Base-by-base conservation (phyloP, 768 basidiomycete genomes). In the Leucocoprinus birnbaumii region DNA sequence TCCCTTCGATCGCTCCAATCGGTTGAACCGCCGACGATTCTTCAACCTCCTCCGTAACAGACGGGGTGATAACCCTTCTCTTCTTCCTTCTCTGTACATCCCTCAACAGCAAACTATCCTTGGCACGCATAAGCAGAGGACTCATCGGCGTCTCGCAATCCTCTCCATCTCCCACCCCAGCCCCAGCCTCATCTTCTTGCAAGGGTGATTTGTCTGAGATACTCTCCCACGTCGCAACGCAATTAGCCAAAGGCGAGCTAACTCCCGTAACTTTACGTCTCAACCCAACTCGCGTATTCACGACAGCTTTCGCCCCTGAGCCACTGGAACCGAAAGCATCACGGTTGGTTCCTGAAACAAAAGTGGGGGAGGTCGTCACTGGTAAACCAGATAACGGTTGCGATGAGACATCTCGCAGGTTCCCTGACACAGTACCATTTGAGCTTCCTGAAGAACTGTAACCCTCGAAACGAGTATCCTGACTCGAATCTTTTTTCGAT, bases 61-160 rank as follows among this genome's bases (percentile, higher is more conserved):
- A 11, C 6, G 31, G 31, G 11, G 31, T 31, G 11, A 13, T 4
- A 46, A 11, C n/a, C 24, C 22, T 46, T 25, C 24, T 48, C 27
- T 19, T 48, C 27, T 48, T 48, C 22, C n/a, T 16, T 40, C 13
- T 41, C 21, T 19, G 50, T 21, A 27, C 25, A 27, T 41, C 50
- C 26, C 19, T 51, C 50, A 41, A 27, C 50, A 51, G 11, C 38
- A 51, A 41, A 27, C 50, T 42, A 42, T 51, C 50, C 37, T 51
- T 51, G 7, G 38, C 37, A 25, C 50, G 38, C 50, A 51, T 42
- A 16, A 51, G 40, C n/a, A 51, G 6, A 10, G 50, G 50, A n/a
- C 37, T 51, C 37, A 51, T 51, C 38, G 38, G 3, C 26, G 21
- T 40, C 19, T 24, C 49, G 40, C 19, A 16, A 19, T n/a, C 26